Evolutionary conservation across 2,329 filamentous ascomycete genomes (phyloP), one percentile per base, ranked within the genome.

Genomic region (Fusarium ambrosium): DNA sequence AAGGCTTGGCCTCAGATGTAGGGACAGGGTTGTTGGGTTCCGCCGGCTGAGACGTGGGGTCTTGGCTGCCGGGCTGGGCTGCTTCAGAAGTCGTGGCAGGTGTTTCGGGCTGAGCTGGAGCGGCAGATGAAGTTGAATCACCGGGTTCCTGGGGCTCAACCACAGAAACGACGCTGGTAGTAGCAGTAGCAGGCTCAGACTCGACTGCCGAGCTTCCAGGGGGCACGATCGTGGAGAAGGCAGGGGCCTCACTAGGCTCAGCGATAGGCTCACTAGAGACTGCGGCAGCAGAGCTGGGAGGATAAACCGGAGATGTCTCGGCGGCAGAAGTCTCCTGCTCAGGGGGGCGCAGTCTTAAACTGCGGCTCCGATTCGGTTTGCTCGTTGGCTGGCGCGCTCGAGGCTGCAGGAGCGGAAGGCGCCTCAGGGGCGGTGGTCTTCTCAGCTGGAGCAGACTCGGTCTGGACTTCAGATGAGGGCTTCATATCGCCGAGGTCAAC

Each of bases 401-500:
- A 51, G 13, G 48, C 6, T n/a, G 51, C 39, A 20, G 67, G 45
- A 62, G 68, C 56, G 27, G 72, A 64, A 20, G 73, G 56, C 1
- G n/a, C 36, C 22, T 56, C 67, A 43, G 65, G 71, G 8, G 53
- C 53, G 10, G 65, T 58, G 9, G 76, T 70, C 62, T 75, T 66
- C 34, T 74, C 39, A 22, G 53, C 51, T n/a, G 66, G 53, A 59
- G 58, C 37, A 10, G 68, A 62, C 39, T 75, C 53, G 7, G 63
- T 66, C 36, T 45, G 61, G 8, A 34, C 62, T 43, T 43, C 69
- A 20, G 71, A 64, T 7, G 71, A 68, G n/a, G 77, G 71, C 34
- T 73, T 68, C 13, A 79, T 61, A 18, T 66, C 68, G n/a, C 77
- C 77, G 29, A 79, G 77, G 22, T 79, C 69, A 37, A 79, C 27